Conservation (phyloP, 1,284 basidiomycete genomes). For the Clitocybe nebularis region DNA sequence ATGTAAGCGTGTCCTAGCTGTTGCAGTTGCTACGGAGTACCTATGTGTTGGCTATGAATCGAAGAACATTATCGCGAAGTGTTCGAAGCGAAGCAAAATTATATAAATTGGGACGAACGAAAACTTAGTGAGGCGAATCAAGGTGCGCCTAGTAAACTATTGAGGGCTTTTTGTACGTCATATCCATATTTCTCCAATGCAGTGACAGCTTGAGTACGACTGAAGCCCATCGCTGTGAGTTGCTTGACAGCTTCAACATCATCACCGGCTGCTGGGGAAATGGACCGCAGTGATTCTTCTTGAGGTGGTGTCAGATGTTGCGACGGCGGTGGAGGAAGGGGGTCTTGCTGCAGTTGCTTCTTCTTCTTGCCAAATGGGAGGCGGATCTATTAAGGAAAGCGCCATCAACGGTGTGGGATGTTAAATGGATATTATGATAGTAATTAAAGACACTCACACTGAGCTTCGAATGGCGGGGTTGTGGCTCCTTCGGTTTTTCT, state of each 20-base stretch:
- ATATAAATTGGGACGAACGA: too few relatives aligned
- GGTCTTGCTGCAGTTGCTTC: constrained; percentile 47
- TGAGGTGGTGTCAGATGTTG: constrained; percentile 41
- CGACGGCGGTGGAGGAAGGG: constrained; percentile 42
- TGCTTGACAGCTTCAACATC: constrained; percentile 78
- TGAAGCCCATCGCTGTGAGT: constrained; percentile 80
- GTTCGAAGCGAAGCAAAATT: too few relatives aligned
- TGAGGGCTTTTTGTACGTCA: constrained; percentile 69
- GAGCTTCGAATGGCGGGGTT: constrained; percentile 61
- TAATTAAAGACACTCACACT: constrained; percentile 51
- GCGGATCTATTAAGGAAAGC: constrained; percentile 54
- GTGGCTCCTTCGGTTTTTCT: constrained; percentile 50
- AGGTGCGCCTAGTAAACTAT: constrained; percentile 49
- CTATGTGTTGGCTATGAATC: too few relatives aligned
- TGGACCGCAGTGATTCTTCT: constrained; percentile 41
- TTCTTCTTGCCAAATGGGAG: constrained; percentile 75
- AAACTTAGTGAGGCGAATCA: too few relatives aligned
- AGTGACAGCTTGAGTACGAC: constrained; percentile 67
- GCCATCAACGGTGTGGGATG: constrained; percentile 9
- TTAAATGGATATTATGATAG: constrained; percentile 8
- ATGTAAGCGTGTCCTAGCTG: too few relatives aligned
- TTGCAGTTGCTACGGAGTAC: too few relatives aligned
- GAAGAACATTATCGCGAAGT: too few relatives aligned
- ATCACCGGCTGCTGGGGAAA: constrained; percentile 60
- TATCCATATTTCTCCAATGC: constrained; percentile 76